Base-by-base conservation (phyloP, 2,329 filamentous ascomycete genomes). In the Elsinoe necatrix region DNA sequence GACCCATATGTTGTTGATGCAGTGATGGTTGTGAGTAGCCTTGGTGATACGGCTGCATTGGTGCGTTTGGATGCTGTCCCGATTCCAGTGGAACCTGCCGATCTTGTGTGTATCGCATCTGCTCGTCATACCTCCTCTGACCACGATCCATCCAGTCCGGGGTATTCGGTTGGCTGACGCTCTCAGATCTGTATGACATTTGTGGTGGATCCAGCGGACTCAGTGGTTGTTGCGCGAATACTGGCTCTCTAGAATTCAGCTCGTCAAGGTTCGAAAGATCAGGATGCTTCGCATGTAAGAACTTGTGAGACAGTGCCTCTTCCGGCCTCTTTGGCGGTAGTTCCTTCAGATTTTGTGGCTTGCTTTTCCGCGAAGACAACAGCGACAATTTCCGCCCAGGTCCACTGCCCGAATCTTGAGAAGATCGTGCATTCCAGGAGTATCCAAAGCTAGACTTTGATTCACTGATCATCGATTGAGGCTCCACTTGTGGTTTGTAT, bases 341-440 rank as follows among this genome's bases (percentile, higher is more conserved):
- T 16, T 52, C 29, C 20, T 52, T 52, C 12, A 42, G 23, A 29
- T 42, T 42, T 8, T 42, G 35, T 11, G 42, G 54, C 54, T 56
- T 56, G 2, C 8, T 11, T 27, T 47, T 56, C 21, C 42, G 21
- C 14, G 54, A 56, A 16, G 54, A 56, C 2, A 56, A 25, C 5
- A 56, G 21, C 12, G 54, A 56, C 39, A 56, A 48, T 25, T 56
- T 56, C 11, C 54, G 39, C 7, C 39, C 39, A 29, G 54, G 41
- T n/a, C 41, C 54, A 39, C 54, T 37, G 14, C 52, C 37, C 4
- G 52, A 42, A 11, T 55, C 52, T 8, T 42, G 39, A 16, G 52
- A 55, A 35, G 35, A 45, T 9, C 52, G 52, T 29, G 43, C 52
- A 35, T 55, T 43, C 52, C 52, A 45, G 2, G 54, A 56, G 41